These are phyloP conservation scores for Monilinia fructicola DNA, from an alignment of 2,329 filamentous ascomycete species.

Conservation along the genomic window DNA sequence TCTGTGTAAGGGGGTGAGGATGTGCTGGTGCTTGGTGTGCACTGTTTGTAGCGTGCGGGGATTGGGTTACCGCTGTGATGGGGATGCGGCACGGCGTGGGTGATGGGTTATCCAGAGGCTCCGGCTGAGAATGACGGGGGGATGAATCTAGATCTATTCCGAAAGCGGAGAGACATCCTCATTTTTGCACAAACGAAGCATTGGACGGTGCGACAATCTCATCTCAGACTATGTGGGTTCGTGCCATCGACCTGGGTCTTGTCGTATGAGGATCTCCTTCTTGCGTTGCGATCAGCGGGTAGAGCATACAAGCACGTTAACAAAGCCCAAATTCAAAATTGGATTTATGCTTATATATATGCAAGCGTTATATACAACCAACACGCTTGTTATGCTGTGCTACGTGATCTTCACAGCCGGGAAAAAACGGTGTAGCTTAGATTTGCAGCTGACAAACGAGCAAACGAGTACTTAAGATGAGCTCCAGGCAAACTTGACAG, in stretches of 20 bases:
- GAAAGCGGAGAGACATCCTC: background rate
- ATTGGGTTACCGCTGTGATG: background rate
- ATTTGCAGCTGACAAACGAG: background rate
- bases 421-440: background rate
- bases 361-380: background rate
- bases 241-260: background rate
- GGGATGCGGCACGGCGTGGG: background rate
- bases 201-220: background rate
- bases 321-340: background rate
- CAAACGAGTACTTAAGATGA: conserved; percentile 7
- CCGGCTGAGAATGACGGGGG: background rate
- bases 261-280: background rate
- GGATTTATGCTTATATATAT: background rate
- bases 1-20: no score
- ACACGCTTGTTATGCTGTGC: background rate
- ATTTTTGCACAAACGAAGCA: background rate
- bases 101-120: background rate
- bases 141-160: no score
- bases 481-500: conserved; percentile 40
- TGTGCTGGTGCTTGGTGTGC: background rate
- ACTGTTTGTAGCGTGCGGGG: background rate
- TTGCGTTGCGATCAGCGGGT: background rate
- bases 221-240: background rate
- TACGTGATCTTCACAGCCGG: background rate
- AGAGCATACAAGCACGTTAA: no score